Evolutionary conservation across 1,284 basidiomycete genomes (phyloP).

Genomic region (Mycosarcoma mackinlayi): DNA sequence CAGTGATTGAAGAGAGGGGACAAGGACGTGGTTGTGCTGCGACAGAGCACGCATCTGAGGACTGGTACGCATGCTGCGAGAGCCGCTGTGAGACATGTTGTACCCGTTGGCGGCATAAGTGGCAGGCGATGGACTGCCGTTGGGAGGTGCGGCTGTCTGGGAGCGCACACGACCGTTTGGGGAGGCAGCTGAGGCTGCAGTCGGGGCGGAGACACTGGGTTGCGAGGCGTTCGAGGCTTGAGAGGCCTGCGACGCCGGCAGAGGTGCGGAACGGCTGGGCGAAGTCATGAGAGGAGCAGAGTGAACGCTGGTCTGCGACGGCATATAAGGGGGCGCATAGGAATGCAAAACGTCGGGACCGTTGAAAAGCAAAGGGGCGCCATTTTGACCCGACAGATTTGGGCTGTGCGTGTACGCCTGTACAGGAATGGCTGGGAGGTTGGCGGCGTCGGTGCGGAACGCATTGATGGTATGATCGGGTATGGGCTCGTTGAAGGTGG

Average conservation of each 20-base stretch:
- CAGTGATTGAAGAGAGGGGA: constrained; percentile 25
- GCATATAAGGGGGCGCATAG: constrained; percentile 7
- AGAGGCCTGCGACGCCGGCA: constrained; percentile 14
- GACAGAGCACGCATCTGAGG: constrained; percentile 44
- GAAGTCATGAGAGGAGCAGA: constrained; percentile 28
- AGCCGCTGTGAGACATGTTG: constrained; percentile 23
- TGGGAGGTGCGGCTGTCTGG: constrained; percentile 34
- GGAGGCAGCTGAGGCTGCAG: constrained; percentile 15
- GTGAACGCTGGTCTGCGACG: constrained; percentile 11
- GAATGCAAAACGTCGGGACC: not conserved
- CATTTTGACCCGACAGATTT: not conserved
- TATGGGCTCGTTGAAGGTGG: constrained; percentile 11
- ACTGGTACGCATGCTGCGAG: constrained; percentile 38
- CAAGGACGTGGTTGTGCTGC: constrained; percentile 23
- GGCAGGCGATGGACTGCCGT: constrained; percentile 15
- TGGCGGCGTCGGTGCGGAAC: constrained; percentile 18
- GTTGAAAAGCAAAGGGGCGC: constrained; percentile 4
- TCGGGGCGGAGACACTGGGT: not conserved
- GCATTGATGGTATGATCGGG: constrained; percentile 13
- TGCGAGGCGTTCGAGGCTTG: no score
- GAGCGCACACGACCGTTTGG: constrained; percentile 38
- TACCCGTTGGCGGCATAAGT: constrained; percentile 15
- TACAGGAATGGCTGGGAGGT: constrained; percentile 29
- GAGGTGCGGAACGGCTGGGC: constrained; percentile 28
- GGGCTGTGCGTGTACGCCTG: constrained; percentile 17